Conservation (phyloP, 371 early-diverging fungal genomes). For the Chytridiales sp. region DNA sequence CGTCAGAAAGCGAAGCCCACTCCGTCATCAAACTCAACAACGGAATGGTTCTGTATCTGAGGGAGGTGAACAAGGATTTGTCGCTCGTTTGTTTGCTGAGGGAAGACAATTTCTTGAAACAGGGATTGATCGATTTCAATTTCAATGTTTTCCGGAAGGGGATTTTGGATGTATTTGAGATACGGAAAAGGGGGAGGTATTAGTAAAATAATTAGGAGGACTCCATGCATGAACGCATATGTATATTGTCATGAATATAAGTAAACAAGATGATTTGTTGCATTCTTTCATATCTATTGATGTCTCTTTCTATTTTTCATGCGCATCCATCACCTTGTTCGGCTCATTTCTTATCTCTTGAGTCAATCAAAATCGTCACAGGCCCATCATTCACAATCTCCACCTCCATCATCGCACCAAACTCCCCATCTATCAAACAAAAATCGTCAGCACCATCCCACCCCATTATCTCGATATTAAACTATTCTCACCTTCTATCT, state of each 20-base stretch:
- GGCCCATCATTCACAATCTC: slow-evolving; percentile 78
- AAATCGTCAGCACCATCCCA: not conserved
- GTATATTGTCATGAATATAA: too few relatives aligned
- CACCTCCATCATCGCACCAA: slow-evolving; percentile 88
- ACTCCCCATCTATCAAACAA: slow-evolving; percentile 62
- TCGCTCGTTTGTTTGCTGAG: slow-evolving; percentile 80
- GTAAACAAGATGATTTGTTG: too few relatives aligned
- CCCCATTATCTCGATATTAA: not conserved
- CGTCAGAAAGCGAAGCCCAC: slow-evolving; percentile 27
- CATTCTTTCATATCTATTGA: too few relatives aligned
- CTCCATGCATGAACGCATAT: too few relatives aligned
- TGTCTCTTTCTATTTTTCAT: too few relatives aligned
- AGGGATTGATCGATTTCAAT: slow-evolving; percentile 87
- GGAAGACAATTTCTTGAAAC: slow-evolving; percentile 84
- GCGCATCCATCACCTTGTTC: too few relatives aligned
- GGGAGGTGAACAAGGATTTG: slow-evolving; percentile 76
- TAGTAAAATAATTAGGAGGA: not conserved
- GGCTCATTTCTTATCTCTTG: slow-evolving; percentile 4
- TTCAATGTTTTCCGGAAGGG: slow-evolving; percentile 53
- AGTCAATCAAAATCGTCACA: slow-evolving; percentile 41
- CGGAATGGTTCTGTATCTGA: slow-evolving; percentile 79
- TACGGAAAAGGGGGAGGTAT: slow-evolving; percentile 13
- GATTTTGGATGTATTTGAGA: slow-evolving; percentile 41
- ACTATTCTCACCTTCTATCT: slow-evolving; percentile 64
- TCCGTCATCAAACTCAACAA: slow-evolving; percentile 76